These are phyloP conservation scores for Cercospora nicotianae DNA, from an alignment of 2,329 filamentous ascomycete genomes.

Conservation along the genomic window DNA sequence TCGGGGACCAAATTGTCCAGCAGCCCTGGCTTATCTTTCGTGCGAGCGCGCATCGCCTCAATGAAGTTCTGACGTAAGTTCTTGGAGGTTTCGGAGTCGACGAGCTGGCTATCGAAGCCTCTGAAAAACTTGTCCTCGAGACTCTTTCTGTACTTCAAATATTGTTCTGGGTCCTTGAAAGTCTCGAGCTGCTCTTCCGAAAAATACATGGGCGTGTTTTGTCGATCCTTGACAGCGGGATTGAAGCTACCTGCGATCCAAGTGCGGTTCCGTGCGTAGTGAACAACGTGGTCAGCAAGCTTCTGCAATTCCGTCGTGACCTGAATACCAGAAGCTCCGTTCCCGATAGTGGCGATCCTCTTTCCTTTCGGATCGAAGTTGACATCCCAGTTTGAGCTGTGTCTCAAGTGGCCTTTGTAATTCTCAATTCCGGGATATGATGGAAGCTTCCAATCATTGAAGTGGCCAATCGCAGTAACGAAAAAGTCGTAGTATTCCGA, in stretches of 20 bases:
- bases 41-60: conserved; percentile 43
- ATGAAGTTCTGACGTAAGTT: conserved; percentile 41
- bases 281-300: conserved; percentile 53
- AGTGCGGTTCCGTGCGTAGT: conserved; percentile 64
- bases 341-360: conserved; percentile 45
- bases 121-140: conserved; percentile 61
- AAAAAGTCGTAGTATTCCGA: conserved; percentile 60
- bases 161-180: conserved; percentile 62
- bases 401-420: conserved; percentile 40
- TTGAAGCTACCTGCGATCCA: conserved; percentile 66
- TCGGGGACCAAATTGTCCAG: conserved; percentile 44
- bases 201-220: conserved; percentile 58
- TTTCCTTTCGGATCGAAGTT: conserved; percentile 40
- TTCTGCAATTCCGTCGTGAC: conserved; percentile 52
- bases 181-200: conserved; percentile 54
- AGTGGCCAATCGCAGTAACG: conserved; percentile 63
- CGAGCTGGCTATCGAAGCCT: conserved; percentile 42
- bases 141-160: conserved; percentile 51
- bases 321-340: conserved; percentile 47
- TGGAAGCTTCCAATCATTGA: conserved; percentile 66
- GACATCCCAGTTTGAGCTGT: conserved; percentile 43
- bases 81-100: conserved; percentile 41
- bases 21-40: conserved; percentile 41
- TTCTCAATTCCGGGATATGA: conserved; percentile 50
- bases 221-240: conserved; percentile 49